phyloP scores from a whole-genome alignment of 768 basidiomycete species.

The Podaxis pistillaris region DNA sequence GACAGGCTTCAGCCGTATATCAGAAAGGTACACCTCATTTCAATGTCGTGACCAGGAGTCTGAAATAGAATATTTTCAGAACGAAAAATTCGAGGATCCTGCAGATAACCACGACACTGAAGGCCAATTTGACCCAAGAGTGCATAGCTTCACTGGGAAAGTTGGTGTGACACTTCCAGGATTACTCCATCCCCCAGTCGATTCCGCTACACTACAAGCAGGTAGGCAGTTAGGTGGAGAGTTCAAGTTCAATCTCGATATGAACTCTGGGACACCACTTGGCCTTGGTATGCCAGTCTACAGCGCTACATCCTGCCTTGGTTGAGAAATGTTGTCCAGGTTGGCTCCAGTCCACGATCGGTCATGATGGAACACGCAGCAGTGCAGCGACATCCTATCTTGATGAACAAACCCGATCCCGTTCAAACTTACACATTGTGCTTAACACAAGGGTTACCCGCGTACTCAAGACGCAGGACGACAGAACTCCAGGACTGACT shows the following conservation, averaged over 20 bases:
- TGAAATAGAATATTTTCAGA: constrained; percentile 6
- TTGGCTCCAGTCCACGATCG: constrained; percentile 23
- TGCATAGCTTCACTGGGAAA: constrained; percentile 21
- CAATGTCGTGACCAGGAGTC: neutral
- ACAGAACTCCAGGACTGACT: neutral
- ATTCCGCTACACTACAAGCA: constrained; percentile 22
- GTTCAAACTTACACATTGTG: constrained; percentile 31
- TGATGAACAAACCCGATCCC: constrained; percentile 18
- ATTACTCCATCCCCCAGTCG: constrained; percentile 15
- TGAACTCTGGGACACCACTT: constrained; percentile 16
- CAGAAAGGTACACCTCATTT: constrained; percentile 19
- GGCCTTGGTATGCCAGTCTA: constrained; percentile 11
- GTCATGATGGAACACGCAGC: constrained; percentile 22
- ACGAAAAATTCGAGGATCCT: constrained; percentile 20
- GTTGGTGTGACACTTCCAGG: constrained; percentile 19
- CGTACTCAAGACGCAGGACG: constrained; percentile 12
- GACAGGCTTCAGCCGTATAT: constrained; percentile 16
- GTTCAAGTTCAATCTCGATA: constrained; percentile 15
- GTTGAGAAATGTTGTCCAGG: constrained; percentile 9
- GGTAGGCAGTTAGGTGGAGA: constrained; percentile 14
- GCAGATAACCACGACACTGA: constrained; percentile 19
- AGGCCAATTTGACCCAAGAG: constrained; percentile 21
- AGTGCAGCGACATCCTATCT: constrained; percentile 27
- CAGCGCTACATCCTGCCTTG: neutral
- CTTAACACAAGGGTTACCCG: constrained; percentile 26